Evolutionary conservation across 2,329 filamentous ascomycete genomes (phyloP).

Genomic region (Clonostachys solani): DNA sequence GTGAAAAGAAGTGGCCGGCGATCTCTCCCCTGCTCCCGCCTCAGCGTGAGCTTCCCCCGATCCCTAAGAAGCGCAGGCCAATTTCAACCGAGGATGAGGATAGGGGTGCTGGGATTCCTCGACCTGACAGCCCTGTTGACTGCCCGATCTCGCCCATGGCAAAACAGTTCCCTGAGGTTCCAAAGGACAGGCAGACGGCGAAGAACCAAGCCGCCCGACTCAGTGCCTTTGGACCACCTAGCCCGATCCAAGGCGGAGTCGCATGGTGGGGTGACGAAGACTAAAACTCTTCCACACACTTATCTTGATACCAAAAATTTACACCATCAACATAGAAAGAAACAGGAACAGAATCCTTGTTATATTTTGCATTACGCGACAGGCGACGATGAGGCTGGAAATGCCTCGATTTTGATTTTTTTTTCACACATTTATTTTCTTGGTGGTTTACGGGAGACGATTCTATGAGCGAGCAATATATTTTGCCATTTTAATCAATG

Average conservation of each 20-base stretch:
- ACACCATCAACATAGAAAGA: no score
- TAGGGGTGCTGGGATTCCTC: constrained; percentile 20
- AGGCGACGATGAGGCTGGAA: no score
- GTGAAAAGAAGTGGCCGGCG: background rate
- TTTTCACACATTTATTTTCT: no score
- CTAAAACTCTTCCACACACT: constrained; percentile 6
- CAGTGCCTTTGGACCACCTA: constrained; percentile 28
- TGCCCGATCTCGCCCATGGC: constrained; percentile 20
- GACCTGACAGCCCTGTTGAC: constrained; percentile 27
- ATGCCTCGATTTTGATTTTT: no score
- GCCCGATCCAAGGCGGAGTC: constrained; percentile 15
- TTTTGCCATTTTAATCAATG: no score
- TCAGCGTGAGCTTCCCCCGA: background rate
- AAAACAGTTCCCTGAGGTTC: constrained; percentile 16
- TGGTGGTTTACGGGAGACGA: no score
- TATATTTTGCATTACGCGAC: no score
- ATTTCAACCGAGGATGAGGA: constrained; percentile 5
- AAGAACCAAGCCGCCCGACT: constrained; percentile 35
- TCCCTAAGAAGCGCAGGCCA: background rate
- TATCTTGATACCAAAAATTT: no score
- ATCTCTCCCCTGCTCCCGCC: background rate
- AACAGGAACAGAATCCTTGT: no score
- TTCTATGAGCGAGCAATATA: no score
- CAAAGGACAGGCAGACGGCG: constrained; percentile 12
- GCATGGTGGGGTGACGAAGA: constrained; percentile 38